Evolutionary conservation across 352 stramenopile species (phyloP).

Genomic region (Halophytophthora polymorphica): DNA sequence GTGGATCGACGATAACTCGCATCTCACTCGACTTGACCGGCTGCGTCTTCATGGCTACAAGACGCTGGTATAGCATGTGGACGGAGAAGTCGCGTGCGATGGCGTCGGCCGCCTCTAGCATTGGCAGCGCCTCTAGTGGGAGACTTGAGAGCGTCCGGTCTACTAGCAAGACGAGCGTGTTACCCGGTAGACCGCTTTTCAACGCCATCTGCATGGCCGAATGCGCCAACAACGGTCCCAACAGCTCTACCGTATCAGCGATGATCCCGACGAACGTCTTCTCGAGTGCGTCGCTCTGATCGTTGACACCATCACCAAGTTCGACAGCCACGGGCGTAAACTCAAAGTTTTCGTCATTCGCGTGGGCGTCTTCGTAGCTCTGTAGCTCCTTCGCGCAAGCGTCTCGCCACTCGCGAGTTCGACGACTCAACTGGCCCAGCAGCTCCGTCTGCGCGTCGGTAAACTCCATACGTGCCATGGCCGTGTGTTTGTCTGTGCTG

Average conservation of each 20-base stretch:
- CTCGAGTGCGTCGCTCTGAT: slow-evolving; percentile 41
- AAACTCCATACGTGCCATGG: slow-evolving; percentile 62
- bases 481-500: slow-evolving; percentile 35
- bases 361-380: slow-evolving; percentile 33
- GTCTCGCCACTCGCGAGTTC: slow-evolving; percentile 37
- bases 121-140: slow-evolving; percentile 51
- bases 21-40: slow-evolving; percentile 58
- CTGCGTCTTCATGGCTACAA: slow-evolving; percentile 48
- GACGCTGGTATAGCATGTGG: slow-evolving; percentile 57
- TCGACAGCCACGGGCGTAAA: slow-evolving; percentile 11
- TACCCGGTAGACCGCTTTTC: slow-evolving; percentile 38
- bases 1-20: slow-evolving; percentile 58
- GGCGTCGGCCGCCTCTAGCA: slow-evolving; percentile 39
- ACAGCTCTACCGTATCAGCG: slow-evolving; percentile 34
- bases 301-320: background rate
- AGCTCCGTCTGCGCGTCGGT: slow-evolving; percentile 25
- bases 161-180: slow-evolving; percentile 47
- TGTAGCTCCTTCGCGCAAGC: slow-evolving; percentile 36
- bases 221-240: slow-evolving; percentile 55
- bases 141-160: slow-evolving; percentile 49
- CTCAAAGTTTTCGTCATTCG: slow-evolving; percentile 39
- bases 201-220: slow-evolving; percentile 36
- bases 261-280: slow-evolving; percentile 52
- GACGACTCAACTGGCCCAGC: slow-evolving; percentile 25
- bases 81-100: slow-evolving; percentile 72